Evolutionary conservation across 768 basidiomycete genomes (phyloP).

Genomic region (Xerocomellus amylosporus): DNA sequence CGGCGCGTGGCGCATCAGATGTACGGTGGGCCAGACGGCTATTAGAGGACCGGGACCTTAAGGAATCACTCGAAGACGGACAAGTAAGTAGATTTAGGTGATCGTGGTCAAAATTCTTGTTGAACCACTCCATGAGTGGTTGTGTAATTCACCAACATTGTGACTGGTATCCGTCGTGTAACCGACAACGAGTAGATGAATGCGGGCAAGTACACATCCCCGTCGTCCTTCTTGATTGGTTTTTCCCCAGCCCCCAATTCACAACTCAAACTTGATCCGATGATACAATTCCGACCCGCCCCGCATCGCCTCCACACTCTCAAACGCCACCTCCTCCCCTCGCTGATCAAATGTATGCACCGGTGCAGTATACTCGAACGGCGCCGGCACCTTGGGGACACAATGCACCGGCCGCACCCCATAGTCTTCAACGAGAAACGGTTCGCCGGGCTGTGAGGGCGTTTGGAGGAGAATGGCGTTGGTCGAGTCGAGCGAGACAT

Average conservation of each 20-base stretch:
- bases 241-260: background rate
- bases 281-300: conserved; percentile 39
- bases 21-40: background rate
- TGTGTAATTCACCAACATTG: background rate
- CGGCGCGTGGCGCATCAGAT: background rate
- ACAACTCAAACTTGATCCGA: conserved; percentile 36
- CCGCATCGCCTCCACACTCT: conserved; percentile 39
- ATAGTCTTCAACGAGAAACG: conserved; percentile 49
- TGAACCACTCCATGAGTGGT: no score
- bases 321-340: conserved; percentile 30
- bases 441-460: conserved; percentile 37
- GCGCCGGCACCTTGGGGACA: conserved; percentile 35
- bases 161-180: conserved; percentile 9
- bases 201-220: background rate
- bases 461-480: conserved; percentile 50
- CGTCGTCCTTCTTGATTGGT: no score
- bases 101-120: background rate
- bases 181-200: no score
- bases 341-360: conserved; percentile 34
- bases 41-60: background rate
- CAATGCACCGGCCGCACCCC: conserved; percentile 46
- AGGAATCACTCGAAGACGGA: background rate
- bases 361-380: conserved; percentile 38
- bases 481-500: conserved; percentile 55
- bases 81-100: background rate